phyloP scores from a whole-genome alignment of 1,139 yeast genomes.

The Hansenula lynferdii region DNA sequence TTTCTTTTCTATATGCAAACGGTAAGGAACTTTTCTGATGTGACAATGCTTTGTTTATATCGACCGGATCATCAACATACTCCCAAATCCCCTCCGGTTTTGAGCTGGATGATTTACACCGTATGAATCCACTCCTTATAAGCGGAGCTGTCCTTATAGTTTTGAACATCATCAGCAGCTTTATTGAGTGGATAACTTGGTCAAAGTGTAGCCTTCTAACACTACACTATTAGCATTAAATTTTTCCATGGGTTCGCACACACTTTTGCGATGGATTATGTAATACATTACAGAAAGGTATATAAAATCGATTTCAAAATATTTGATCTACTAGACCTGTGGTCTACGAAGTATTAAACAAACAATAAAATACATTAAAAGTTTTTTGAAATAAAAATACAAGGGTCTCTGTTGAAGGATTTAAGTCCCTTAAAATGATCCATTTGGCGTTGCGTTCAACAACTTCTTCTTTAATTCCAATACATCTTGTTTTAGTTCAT shows the following conservation, averaged over 20 bases:
- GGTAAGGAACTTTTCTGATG: conserved; percentile 22
- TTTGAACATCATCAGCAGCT: too few relatives aligned
- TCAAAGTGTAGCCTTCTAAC: too few relatives aligned
- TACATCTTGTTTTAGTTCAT: conserved; percentile 67
- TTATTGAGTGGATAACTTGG: too few relatives aligned
- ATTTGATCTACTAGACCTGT: too few relatives aligned
- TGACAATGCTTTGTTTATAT: background rate
- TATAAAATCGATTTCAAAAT: too few relatives aligned
- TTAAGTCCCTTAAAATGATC: conserved; percentile 2
- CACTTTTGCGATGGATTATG: too few relatives aligned
- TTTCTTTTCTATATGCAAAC: conserved; percentile 29
- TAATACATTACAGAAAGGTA: too few relatives aligned
- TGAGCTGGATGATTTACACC: background rate
- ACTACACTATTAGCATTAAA: too few relatives aligned
- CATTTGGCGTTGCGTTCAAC: conserved; percentile 21
- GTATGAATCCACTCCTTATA: background rate
- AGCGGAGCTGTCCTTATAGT: background rate
- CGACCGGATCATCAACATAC: background rate
- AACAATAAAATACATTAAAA: background rate
- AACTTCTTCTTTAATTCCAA: conserved; percentile 54
- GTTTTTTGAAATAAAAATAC: background rate
- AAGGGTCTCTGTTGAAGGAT: too few relatives aligned
- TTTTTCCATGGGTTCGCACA: too few relatives aligned
- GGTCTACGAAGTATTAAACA: too few relatives aligned
- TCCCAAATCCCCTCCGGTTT: background rate